Evolutionary conservation across 108 stramenopile genomes (phyloP), one percentile per base, ranked within the genome.

Genomic region (Cyclotella cryptica): DNA sequence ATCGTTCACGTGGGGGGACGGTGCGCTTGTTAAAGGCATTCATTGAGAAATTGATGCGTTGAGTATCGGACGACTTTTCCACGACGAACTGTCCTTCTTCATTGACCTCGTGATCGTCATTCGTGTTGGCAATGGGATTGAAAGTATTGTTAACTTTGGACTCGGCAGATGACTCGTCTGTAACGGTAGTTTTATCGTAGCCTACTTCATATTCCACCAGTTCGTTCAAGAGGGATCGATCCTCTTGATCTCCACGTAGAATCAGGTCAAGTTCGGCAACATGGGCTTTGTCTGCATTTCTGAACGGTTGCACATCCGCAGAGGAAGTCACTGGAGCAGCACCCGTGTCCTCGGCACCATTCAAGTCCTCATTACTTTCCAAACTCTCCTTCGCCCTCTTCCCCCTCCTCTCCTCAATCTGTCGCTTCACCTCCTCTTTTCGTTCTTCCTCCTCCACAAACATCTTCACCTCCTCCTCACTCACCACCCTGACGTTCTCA

Each of bases 1-100:
- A 81, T 39, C 77, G 72, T 57, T 91, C 89, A 45, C 82, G 69
- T 10, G 70, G 71, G 21, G 53, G 69, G 44, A 85, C 69, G 52
- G 67, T 27, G 24, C 85, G 77, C 29, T 11, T 53, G 28, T 46
- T 51, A n/a, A 71, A 15, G 5, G 51, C 65, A 29, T 27, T n/a
- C 15, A 49, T 42, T 2, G 72, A 29, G 53, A 67, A 69, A 6
- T 44, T 35, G 26, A 69, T 29, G 24, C 71, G 42, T 54, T 44
- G 26, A 24, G 28, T 21, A 12, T 39, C 52, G 7, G 69, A 13
- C 0, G 59, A 28, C 9, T 47, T 18, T 28, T 29, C 14, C 57
- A 10, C 7, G 19, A 60, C 18, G 63, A 59, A 59, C 68, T 66
- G 65, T 27, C 77, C 82, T 61, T 83, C 82, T 46, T 81, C 68